Evolutionary conservation across 768 basidiomycete genomes (phyloP), one percentile per base, ranked within the genome.

Genomic region (Leccinum variicolor): DNA sequence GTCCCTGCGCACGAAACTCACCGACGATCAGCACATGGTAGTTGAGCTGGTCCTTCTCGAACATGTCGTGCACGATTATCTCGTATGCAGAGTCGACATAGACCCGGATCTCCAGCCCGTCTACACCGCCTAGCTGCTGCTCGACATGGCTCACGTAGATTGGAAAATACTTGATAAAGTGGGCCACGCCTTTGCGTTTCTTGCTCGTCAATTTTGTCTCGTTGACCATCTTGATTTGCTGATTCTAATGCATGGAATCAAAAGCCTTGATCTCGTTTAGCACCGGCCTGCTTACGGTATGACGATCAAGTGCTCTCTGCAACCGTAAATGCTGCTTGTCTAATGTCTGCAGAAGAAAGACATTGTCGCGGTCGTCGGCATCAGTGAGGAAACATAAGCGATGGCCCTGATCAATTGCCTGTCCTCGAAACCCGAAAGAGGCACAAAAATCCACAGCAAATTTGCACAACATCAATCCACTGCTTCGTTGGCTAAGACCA

Each of bases 21-120:
- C 96, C 96, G 56, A 98, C 90, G 59, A 98, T 79, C 66, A 96
- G 89, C 63, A 98, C 92, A 69, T 97, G 94, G 62, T 93, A 97
- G 72, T 98, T 98, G 53, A 98, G 81, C 68, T 96, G 94, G 0
- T 94, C 94, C 73, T 98, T 98, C 71, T 94, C 95, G 67, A 98
- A 95, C 84, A 98, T 97, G 45, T 86, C 79, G 59, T 89, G 85
- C 36, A 94, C 89, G 46, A 98, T 90, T 64, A 81, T 85, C 69
- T 95, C 94, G 68, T 98, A 97, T 1, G 91, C 89, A 5, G 77
- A 74, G 66, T 98, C 89, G 34, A 97, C 91, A 49, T 75, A 82
- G 9, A 75, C 75, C 33, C 95, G 85, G 60, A 95, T 86, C 65
- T 90, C 90, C 56, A 94, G 79, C 5, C 78, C 82, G 64, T 91